These are phyloP conservation scores for Cercospora sojina DNA, from an alignment of 2,329 filamentous ascomycete species.

Conservation along the genomic window DNA sequence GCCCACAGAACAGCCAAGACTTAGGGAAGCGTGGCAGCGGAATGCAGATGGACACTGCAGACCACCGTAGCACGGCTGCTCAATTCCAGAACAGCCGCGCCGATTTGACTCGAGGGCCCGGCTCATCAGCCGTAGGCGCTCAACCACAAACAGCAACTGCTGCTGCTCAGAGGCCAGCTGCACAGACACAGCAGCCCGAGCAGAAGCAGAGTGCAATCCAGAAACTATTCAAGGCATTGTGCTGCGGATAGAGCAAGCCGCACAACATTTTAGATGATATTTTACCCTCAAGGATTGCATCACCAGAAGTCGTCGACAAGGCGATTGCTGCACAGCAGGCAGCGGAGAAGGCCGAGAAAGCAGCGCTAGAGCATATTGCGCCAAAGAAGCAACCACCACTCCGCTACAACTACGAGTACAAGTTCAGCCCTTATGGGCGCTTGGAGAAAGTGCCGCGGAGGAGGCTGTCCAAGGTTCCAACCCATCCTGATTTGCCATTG, in stretches of 20 bases:
- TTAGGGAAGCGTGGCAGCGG: constrained; percentile 70
- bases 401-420: constrained; percentile 1
- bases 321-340: neutral
- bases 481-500: neutral
- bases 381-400: neutral
- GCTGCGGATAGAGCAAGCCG: constrained; percentile 64
- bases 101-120: constrained; percentile 34
- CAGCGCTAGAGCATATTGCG: constrained; percentile 1
- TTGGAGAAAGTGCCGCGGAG: constrained; percentile 4
- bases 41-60: constrained; percentile 71
- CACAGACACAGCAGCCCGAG: constrained; percentile 51
- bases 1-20: constrained; percentile 36
- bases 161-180: constrained; percentile 21
- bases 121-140: constrained; percentile 16
- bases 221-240: constrained; percentile 89
- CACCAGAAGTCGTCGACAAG: neutral
- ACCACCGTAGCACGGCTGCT: constrained; percentile 83
- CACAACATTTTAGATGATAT: constrained; percentile 6
- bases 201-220: constrained; percentile 78
- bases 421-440: neutral
- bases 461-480: neutral
- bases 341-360: constrained; percentile 1
- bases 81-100: constrained; percentile 96
- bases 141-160: constrained; percentile 18
- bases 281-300: constrained; percentile 4